phyloP scores from a whole-genome alignment of 2,329 filamentous ascomycete species.

The Bipolaris bicolor region DNA sequence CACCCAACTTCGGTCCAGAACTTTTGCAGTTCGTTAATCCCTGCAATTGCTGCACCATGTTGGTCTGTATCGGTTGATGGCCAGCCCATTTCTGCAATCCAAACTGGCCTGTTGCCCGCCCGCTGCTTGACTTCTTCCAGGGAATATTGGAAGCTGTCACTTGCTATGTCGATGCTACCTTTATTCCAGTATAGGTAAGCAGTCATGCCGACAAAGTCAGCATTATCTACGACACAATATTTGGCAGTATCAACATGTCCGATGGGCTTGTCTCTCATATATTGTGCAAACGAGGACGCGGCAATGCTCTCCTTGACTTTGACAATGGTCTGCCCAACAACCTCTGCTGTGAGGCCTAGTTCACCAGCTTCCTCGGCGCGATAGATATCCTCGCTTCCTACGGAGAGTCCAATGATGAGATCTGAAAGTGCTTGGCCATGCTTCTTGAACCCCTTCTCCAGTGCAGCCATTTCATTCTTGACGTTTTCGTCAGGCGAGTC shows the following conservation, averaged over 20 bases:
- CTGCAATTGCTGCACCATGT: slow-evolving; percentile 21
- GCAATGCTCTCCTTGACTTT: slow-evolving; percentile 55
- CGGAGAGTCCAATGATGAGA: slow-evolving; percentile 45
- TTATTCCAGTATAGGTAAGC: slow-evolving; percentile 44
- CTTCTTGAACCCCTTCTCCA: slow-evolving; percentile 39
- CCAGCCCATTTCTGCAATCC: slow-evolving; percentile 48
- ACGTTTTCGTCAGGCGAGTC: slow-evolving; percentile 50
- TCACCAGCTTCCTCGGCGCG: slow-evolving; percentile 57
- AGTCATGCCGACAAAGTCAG: slow-evolving; percentile 45
- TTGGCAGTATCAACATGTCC: slow-evolving; percentile 44
- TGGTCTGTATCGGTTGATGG: slow-evolving; percentile 25
- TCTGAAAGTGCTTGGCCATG: slow-evolving; percentile 58
- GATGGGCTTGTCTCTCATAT: slow-evolving; percentile 50
- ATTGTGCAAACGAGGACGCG: slow-evolving; percentile 61
- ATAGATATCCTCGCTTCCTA: slow-evolving; percentile 62
- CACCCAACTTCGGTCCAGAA: slow-evolving; percentile 44
- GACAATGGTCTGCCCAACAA: slow-evolving; percentile 64
- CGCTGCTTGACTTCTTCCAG: slow-evolving; percentile 29
- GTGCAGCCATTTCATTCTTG: slow-evolving; percentile 39
- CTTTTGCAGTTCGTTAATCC: slow-evolving; percentile 29
- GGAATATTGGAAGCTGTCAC: slow-evolving; percentile 43
- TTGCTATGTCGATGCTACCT: slow-evolving; percentile 43
- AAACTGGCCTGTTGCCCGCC: slow-evolving; percentile 34
- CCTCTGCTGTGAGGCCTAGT: slow-evolving; percentile 66
- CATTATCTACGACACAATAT: slow-evolving; percentile 30